Conservation (phyloP, 169 alveolate genomes). For the Sarcocystis neurona region DNA sequence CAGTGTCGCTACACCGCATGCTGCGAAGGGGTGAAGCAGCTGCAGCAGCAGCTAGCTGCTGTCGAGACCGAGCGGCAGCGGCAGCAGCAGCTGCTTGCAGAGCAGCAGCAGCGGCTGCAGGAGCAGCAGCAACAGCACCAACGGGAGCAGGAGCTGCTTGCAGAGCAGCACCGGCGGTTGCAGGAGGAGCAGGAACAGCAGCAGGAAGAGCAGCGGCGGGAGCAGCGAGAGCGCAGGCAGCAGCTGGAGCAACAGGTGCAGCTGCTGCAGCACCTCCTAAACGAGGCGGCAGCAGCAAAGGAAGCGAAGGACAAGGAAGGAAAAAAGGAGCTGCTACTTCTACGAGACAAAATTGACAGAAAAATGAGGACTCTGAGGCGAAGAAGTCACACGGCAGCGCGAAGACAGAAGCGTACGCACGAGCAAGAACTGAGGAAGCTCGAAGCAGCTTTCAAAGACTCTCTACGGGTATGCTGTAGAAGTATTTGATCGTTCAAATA, state of each 20-base stretch:
- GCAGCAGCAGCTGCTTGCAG: background rate
- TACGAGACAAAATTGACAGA: too few relatives aligned
- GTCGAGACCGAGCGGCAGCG: background rate
- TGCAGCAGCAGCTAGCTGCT: too few relatives aligned
- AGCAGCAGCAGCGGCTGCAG: background rate
- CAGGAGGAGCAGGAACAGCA: background rate
- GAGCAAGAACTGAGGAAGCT: background rate
- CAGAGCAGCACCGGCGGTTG: background rate
- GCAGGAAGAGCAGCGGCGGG: background rate
- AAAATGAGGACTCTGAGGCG: background rate
- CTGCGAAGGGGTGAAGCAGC: background rate
- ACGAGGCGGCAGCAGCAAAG: background rate
- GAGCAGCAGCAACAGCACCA: background rate
- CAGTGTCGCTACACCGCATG: constrained; percentile 8
- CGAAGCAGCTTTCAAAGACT: constrained; percentile 6
- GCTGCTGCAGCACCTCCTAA: background rate
- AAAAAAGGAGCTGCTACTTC: too few relatives aligned
- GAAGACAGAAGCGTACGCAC: background rate
- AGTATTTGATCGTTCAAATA: too few relatives aligned
- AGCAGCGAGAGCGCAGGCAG: background rate
- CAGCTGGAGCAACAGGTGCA: background rate
- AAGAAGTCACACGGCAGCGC: background rate
- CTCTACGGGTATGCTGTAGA: background rate
- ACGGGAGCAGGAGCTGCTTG: background rate
- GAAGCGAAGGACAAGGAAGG: background rate